These are phyloP conservation scores for Parastagonospora avenae DNA, from an alignment of 2,329 filamentous ascomycete species.

Conservation along the genomic window DNA sequence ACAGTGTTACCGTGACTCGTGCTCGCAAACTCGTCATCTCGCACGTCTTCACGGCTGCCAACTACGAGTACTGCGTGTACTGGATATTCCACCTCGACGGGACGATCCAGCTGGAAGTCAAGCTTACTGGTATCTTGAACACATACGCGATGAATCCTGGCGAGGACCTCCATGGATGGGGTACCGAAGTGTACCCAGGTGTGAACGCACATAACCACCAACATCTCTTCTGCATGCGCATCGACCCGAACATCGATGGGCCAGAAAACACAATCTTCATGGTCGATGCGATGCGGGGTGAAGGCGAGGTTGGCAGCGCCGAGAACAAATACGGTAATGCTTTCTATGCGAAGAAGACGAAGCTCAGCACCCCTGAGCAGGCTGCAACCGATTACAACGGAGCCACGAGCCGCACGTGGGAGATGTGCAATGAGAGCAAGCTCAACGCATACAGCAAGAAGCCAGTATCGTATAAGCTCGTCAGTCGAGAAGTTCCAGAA, in stretches of 20 bases:
- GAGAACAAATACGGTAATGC: conserved; percentile 91
- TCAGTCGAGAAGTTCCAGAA: conserved; percentile 79
- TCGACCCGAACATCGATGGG: conserved; percentile 87
- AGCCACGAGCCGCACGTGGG: conserved; percentile 81
- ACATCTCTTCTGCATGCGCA: conserved; percentile 88
- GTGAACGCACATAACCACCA: conserved; percentile 97
- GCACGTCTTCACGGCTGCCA: conserved; percentile 92
- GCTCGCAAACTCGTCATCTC: conserved; percentile 85
- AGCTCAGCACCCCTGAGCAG: conserved; percentile 71
- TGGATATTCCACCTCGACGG: conserved; percentile 95
- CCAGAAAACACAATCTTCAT: conserved; percentile 84
- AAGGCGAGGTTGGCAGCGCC: conserved; percentile 75
- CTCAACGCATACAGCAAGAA: conserved; percentile 87
- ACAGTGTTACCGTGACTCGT: conserved; percentile 83
- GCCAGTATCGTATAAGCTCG: conserved; percentile 85
- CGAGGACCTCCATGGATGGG: conserved; percentile 85
- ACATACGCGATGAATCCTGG: conserved; percentile 81
- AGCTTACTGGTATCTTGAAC: conserved; percentile 90
- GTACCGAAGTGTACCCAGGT: conserved; percentile 86
- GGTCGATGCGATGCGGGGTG: conserved; percentile 73
- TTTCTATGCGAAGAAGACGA: conserved; percentile 84
- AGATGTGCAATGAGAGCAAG: conserved; percentile 83
- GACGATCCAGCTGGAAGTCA: conserved; percentile 86
- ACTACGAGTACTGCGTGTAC: conserved; percentile 90
- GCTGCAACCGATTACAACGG: conserved; percentile 82